Evolutionary conservation across 768 basidiomycete genomes (phyloP).

Genomic region (Antrodiella citrinella): DNA sequence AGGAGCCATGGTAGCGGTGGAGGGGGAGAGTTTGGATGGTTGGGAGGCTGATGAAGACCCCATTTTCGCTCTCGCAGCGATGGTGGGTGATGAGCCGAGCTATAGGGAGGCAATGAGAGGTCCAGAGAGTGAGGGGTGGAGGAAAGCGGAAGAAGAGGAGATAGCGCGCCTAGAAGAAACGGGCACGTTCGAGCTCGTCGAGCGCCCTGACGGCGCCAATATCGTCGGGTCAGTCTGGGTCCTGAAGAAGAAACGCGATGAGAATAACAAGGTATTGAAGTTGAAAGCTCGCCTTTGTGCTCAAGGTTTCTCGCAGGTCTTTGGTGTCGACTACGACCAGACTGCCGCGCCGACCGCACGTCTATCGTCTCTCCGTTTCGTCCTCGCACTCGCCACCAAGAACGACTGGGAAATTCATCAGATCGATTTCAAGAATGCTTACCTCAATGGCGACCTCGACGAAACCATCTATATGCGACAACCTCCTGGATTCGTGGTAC

Average conservation of each 20-base stretch:
- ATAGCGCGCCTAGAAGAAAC: background rate
- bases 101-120: too few relatives aligned
- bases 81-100: too few relatives aligned
- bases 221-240: conserved; percentile 16
- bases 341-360: too few relatives aligned
- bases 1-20: too few relatives aligned
- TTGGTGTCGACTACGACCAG: too few relatives aligned
- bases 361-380: too few relatives aligned
- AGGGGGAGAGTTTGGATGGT: too few relatives aligned
- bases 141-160: conserved; percentile 3
- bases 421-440: conserved; percentile 2
- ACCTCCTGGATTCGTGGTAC: conserved; percentile 7
- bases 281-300: too few relatives aligned
- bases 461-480: conserved; percentile 7
- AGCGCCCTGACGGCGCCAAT: conserved; percentile 6
- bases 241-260: conserved; percentile 19
- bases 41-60: too few relatives aligned
- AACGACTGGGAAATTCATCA: conserved; percentile 1
- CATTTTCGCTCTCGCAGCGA: too few relatives aligned
- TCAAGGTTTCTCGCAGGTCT: too few relatives aligned
- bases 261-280: conserved; percentile 1
- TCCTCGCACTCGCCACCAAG: conserved; percentile 1
- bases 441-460: conserved; percentile 1
- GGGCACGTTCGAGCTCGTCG: conserved; percentile 6
- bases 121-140: background rate